A percentile compares a stretch with the other conserved stretches of the same genome.
Evolutionary conservation across 495 filamentous ascomycete genomes (phyloP).

Genomic region (Xeromyces bisporus): DNA sequence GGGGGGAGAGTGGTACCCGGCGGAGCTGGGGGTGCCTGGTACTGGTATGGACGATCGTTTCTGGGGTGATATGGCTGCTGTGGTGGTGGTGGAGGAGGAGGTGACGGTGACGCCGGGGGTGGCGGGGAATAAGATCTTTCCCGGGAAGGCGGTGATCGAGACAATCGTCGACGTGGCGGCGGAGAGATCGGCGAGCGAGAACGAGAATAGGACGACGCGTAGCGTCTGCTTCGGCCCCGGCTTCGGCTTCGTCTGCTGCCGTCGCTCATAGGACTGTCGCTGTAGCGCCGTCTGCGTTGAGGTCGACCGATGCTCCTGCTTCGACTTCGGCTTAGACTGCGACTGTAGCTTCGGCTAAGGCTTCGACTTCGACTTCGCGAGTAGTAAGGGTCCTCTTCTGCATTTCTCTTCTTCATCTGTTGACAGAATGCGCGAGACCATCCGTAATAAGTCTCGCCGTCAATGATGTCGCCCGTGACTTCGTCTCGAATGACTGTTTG

Average conservation of each 20-base stretch:
- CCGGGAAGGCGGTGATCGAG: slow-evolving; percentile 19
- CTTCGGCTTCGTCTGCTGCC: slow-evolving; percentile 15
- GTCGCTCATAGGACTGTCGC: slow-evolving; percentile 27
- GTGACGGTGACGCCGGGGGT: slow-evolving; percentile 12
- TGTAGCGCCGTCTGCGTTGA: slow-evolving; percentile 29
- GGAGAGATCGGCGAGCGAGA: no score
- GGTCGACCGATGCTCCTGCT: slow-evolving; percentile 5
- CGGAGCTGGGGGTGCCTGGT: slow-evolving; percentile 9
- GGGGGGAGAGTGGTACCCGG: slow-evolving; percentile 8
- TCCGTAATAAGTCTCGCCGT: slow-evolving; percentile 68
- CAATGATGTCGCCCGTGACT: slow-evolving; percentile 38
- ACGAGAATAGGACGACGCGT: slow-evolving; percentile 10
- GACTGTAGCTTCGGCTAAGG: slow-evolving; percentile 1
- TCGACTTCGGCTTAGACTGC: background rate
- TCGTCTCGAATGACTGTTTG: slow-evolving; percentile 45
- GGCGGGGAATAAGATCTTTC: slow-evolving; percentile 34
- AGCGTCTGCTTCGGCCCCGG: slow-evolving; percentile 8
- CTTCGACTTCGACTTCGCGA: slow-evolving; percentile 1
- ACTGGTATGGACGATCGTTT: slow-evolving; percentile 8
- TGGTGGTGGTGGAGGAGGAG: slow-evolving; percentile 11
- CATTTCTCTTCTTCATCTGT: slow-evolving; percentile 53
- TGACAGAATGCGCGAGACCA: slow-evolving; percentile 72
- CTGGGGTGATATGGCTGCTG: slow-evolving; percentile 12
- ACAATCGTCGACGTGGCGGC: slow-evolving; percentile 11
- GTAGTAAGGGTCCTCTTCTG: slow-evolving; percentile 5